Conservation (phyloP, 1,284 basidiomycete species). For the Gomphus bonarii region DNA sequence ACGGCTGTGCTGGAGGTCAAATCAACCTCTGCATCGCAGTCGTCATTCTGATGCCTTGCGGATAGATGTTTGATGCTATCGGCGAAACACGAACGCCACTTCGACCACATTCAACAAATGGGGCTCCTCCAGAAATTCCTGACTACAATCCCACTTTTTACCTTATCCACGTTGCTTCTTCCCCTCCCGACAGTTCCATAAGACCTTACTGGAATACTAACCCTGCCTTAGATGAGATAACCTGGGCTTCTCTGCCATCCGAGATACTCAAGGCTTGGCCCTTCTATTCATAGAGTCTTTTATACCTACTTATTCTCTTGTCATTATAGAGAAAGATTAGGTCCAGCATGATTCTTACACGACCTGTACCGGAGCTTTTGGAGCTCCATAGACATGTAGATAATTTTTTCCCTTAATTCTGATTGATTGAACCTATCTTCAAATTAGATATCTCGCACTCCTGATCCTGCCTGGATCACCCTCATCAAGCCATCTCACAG, state of each 20-base stretch:
- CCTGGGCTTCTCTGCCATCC: slow-evolving; percentile 51
- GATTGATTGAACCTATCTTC: neutral
- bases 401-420: slow-evolving; percentile 7
- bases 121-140: slow-evolving; percentile 10
- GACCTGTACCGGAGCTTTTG: slow-evolving; percentile 34
- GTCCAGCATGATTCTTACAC: slow-evolving; percentile 40
- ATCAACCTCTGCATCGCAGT: neutral
- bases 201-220: slow-evolving; percentile 46
- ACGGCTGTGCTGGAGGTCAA: slow-evolving; percentile 62
- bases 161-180: slow-evolving; percentile 53
- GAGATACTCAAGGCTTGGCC: slow-evolving; percentile 51
- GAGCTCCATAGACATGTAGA: slow-evolving; percentile 44
- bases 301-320: neutral
- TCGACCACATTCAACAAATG: slow-evolving; percentile 15
- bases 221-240: slow-evolving; percentile 41
- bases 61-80: slow-evolving; percentile 46
- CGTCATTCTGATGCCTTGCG: neutral
- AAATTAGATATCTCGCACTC: slow-evolving; percentile 7
- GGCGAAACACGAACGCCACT: slow-evolving; percentile 11
- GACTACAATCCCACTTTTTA: slow-evolving; percentile 27
- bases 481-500: slow-evolving; percentile 3
- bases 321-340: slow-evolving; percentile 46
- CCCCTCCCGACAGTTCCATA: slow-evolving; percentile 40
- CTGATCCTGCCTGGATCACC: slow-evolving; percentile 7
- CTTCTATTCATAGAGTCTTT: slow-evolving; percentile 1